Evolutionary conservation across 2,329 filamentous ascomycete species (phyloP), one percentile per base, ranked within the genome.

Genomic region (Colletotrichum siamense): DNA sequence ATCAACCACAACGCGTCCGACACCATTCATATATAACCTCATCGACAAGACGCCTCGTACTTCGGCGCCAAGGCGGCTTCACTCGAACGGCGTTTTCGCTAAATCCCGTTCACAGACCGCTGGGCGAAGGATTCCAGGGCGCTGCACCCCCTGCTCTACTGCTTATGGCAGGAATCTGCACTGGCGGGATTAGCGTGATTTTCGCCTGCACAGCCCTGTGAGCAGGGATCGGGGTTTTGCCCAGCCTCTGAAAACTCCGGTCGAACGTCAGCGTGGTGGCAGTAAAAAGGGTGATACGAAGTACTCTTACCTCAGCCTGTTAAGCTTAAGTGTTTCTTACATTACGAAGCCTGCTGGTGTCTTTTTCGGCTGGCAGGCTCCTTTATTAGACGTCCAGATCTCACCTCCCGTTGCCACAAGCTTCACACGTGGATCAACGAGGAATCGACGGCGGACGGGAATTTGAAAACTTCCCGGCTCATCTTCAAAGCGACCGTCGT

Each of bases 401-500:
- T 52, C 44, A 52, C 10, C 13, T 0, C n/a, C 44, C 1, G 0
- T 52, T 1, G n/a, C 44, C n/a, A 22, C 44, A 0, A 1, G n/a
- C 44, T 22, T 52, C 12, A 52, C 44, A 3, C 44, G 44, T 24
- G 44, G 6, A 52, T 24, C 44, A 52, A 18, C n/a, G 44, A 1
- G 10, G 0, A n/a, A 49, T 22, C n/a, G n/a, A 52, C 0, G 44
- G 1, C n/a, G 1, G 10, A 24, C 44, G n/a, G 44, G n/a, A 22
- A 52, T 52, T 52, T 52, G 3, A 22, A 22, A 52, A 15, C 1
- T 5, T 52, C 0, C 44, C 44, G 44, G 1, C 3, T 13, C 44
- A 52, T 13, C 9, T 4, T 4, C 9, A 49, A 2, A 13, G n/a
- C 10, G 0, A 0, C 44, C n/a, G 10, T 8, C 0, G 3, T 22